Evolutionary conservation across 768 basidiomycete genomes (phyloP), one percentile per base, ranked within the genome.

Genomic region (Podaxis carcinomalis): DNA sequence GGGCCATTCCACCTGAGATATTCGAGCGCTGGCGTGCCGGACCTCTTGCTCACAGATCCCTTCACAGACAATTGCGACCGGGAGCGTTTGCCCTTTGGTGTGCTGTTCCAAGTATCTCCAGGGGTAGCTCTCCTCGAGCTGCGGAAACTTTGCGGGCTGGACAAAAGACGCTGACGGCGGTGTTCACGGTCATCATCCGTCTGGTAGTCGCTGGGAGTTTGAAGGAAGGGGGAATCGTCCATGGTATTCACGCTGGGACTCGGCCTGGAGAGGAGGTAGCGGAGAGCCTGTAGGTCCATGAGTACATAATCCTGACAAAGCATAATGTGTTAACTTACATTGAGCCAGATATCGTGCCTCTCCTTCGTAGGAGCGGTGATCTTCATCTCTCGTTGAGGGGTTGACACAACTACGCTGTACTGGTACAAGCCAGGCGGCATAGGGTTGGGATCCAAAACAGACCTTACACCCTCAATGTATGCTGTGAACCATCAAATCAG

Each of bases 331-430:
- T 23, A 4, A 77, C 87, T 62, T 72, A 95, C 94, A 73, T 88
- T 90, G 56, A 93, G 78, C 97, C 97, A 99, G 63, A 98, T 94
- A 67, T 98, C 95, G 69, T 99, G 97, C 57, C 95, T 82, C 65
- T 98, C 97, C 70, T 92, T 92, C 6, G 89, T 95, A 1, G 90
- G 89, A 5, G 95, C 95, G n/a, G 97, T 98, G 68, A 99, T 89
- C 78, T 97, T 96, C 87, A 98, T 97, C 75, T 99, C 97, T 61
- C 96, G 83, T 63, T 94, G 91, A 10, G 93, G 90, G 0, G 95
- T 97, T 23, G 92, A 88, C 59, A 99, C 87, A 46, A 99, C 80
- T 25, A 99, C 90, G 63, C 92, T 96, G 73, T 97, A 92, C 69
- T 92, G 91, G 75, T 92, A 86, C 64, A 98, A 75, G 27, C 95